A percentile compares a stretch with the other conserved stretches of the same genome.
Evolutionary conservation across 2,329 filamentous ascomycete species (phyloP).

Genomic region (Dendrostoma leiphaemia): DNA sequence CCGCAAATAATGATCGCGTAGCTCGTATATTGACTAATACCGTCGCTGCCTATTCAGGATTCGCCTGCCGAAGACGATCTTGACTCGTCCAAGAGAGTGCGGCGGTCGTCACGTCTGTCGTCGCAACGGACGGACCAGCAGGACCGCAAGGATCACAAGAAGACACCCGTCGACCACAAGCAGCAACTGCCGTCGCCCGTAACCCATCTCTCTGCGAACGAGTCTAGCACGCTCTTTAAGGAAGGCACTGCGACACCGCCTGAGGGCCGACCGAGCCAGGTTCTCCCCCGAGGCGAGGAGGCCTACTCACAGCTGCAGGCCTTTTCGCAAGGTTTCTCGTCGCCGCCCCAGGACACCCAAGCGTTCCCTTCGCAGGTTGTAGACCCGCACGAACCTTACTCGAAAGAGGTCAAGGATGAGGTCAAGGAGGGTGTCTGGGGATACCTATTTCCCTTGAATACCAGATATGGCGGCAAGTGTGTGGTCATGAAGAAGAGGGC

Average conservation of each 20-base stretch:
- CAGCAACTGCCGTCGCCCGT: constrained; percentile 79
- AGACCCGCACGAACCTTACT: constrained; percentile 67
- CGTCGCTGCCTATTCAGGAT: constrained; percentile 47
- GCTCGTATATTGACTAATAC: constrained; percentile 25
- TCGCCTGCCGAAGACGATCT: constrained; percentile 63
- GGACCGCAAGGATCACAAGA: constrained; percentile 36
- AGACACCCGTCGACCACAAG: constrained; percentile 61
- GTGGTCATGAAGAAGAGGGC: constrained; percentile 72
- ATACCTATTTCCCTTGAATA: constrained; percentile 81
- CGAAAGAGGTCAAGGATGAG: constrained; percentile 84
- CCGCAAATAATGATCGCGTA: neutral
- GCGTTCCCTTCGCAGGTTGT: constrained; percentile 66
- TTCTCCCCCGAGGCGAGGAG: constrained; percentile 46
- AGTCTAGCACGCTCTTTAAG: constrained; percentile 63
- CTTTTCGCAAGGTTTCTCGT: constrained; percentile 37
- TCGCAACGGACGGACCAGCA: constrained; percentile 38
- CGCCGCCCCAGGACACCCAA: constrained; percentile 70
- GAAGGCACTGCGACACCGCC: constrained; percentile 71
- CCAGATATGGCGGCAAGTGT: constrained; percentile 63
- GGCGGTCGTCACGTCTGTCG: constrained; percentile 71
- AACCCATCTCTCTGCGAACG: constrained; percentile 58
- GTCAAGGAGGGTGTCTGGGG: constrained; percentile 88
- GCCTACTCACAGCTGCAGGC: constrained; percentile 35
- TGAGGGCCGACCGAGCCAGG: constrained; percentile 55
- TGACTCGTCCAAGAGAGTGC: constrained; percentile 73